These are phyloP conservation scores for Oryza officinalis DNA, from an alignment of 176 grass and related monocot genomes.

Conservation along the genomic window DNA sequence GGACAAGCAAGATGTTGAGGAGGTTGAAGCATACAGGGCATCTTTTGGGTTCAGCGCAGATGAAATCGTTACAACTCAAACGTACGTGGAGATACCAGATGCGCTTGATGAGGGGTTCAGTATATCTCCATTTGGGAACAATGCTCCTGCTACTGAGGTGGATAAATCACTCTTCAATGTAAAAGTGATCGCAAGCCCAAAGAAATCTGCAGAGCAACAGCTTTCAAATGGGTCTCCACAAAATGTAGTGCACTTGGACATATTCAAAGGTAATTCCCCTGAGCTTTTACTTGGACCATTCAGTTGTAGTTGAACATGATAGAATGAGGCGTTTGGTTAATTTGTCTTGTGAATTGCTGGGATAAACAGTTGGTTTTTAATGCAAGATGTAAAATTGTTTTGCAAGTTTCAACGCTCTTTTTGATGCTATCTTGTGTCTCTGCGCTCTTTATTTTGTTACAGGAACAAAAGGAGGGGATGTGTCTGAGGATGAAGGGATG, in stretches of 20 bases:
- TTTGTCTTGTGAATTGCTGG: background rate
- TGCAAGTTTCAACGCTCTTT: background rate
- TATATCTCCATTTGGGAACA: constrained; percentile 85
- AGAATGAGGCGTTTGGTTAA: constrained; percentile 9
- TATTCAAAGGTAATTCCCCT: constrained; percentile 43
- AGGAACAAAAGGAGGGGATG: constrained; percentile 47
- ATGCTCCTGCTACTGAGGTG: constrained; percentile 41
- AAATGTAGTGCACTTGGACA: constrained; percentile 36
- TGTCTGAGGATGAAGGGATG: constrained; percentile 19
- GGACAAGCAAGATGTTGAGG: constrained; percentile 94
- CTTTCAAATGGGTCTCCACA: constrained; percentile 39
- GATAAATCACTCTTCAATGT: constrained; percentile 46
- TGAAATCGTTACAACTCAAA: constrained; percentile 75
- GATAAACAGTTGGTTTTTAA: background rate
- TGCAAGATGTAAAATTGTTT: background rate
- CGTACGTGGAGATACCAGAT: constrained; percentile 74
- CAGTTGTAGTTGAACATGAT: background rate
- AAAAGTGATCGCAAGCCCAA: constrained; percentile 40
- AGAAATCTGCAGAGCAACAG: constrained; percentile 39
- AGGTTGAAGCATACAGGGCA: constrained; percentile 96
- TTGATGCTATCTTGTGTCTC: constrained; percentile 6
- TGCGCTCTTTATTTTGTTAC: background rate
- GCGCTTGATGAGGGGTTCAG: constrained; percentile 81
- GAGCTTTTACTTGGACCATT: background rate
- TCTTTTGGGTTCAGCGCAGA: constrained; percentile 99